Base-by-base conservation (phyloP, 257 asterid species). In the Petunia secreta region DNA sequence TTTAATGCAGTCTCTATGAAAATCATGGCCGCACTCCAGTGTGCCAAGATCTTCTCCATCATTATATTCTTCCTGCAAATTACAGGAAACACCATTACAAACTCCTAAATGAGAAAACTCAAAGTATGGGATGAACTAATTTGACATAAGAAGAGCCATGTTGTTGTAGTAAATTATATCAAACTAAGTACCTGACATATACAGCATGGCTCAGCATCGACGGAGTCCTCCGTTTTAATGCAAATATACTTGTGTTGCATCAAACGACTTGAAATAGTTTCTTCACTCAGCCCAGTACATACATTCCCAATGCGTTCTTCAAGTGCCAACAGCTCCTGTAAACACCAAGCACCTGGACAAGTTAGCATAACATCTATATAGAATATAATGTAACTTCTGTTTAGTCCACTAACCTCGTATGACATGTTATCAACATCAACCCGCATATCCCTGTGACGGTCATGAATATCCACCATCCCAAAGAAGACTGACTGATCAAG, bases 361-460 rank as follows among this genome's bases (percentile, higher is more conserved):
- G 44, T 48, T 34, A 53, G 6, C 14, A 62, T 38, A 50, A 38
- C 34, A 65, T 13, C 4, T 6, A 9, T 1, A 6, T 9, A 58
- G 43, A 58, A 62, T 6, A 25, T 9, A 75, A 62, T 5, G 1
- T 0, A 8, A 63, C 7, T n/a, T 57, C 40, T 34, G 75, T 54
- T 48, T 75, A 25, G 80, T 62, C 34, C 25, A 16, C 73, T 77
- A 36, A 91, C 96, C 92, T 91, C 96, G 63, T 91, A 91, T 50
- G 94, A 89, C 94, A 91, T 91, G 90, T 89, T 89, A 83, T 91
- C 94, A 14, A 91, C 92, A 80, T 91, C 95, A 82, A 91, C 78
- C 16, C 93, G 90, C 95, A 91, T 91, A 60, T 89, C 95, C 81
- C 93, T 87, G 63, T 91, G 95, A 8, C 91, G 88, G 36, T 91